A percentile compares a stretch with the other conserved stretches of the same genome.
Conservation (phyloP, 352 stramenopile genomes). For the Globisporangium parvum region DNA sequence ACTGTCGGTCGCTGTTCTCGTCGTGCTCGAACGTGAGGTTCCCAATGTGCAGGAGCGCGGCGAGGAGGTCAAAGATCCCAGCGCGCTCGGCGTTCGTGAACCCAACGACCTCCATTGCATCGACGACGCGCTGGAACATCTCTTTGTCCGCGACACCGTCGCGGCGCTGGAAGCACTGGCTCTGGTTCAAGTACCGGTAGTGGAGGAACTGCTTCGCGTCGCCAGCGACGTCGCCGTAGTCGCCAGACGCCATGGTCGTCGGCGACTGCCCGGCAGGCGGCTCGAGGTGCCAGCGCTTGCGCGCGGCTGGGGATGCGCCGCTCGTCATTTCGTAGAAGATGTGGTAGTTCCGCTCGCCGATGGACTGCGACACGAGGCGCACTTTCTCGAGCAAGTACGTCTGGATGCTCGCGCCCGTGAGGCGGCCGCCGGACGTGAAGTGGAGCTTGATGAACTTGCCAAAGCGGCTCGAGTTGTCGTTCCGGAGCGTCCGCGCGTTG, state of each 20-base stretch:
- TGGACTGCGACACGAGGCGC: conserved; percentile 76
- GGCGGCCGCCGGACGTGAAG: conserved; percentile 62
- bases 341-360: conserved; percentile 82
- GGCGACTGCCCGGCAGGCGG: conserved; percentile 24
- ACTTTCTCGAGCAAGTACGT: conserved; percentile 96
- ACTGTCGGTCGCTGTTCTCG: conserved; percentile 49
- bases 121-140: conserved; percentile 76
- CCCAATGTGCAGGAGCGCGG: conserved; percentile 86
- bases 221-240: conserved; percentile 36
- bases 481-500: conserved; percentile 83
- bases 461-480: conserved; percentile 90
- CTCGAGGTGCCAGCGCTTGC: conserved; percentile 60
- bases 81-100: conserved; percentile 68
- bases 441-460: conserved; percentile 92
- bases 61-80: conserved; percentile 78
- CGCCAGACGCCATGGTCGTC: conserved; percentile 25
- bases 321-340: conserved; percentile 84
- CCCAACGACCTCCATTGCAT: conserved; percentile 79
- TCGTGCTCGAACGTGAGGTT: conserved; percentile 86
- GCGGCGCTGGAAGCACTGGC: conserved; percentile 70
- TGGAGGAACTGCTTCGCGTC: conserved; percentile 53
- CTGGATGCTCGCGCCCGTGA: conserved; percentile 84
- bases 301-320: conserved; percentile 38
- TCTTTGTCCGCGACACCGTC: conserved; percentile 70
- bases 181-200: conserved; percentile 85